A percentile compares a stretch with the other conserved stretches of the same genome.
phyloP scores from a whole-genome alignment of 1,139 yeast genomes.

The Hemisphaericaspora xylofermentans region DNA sequence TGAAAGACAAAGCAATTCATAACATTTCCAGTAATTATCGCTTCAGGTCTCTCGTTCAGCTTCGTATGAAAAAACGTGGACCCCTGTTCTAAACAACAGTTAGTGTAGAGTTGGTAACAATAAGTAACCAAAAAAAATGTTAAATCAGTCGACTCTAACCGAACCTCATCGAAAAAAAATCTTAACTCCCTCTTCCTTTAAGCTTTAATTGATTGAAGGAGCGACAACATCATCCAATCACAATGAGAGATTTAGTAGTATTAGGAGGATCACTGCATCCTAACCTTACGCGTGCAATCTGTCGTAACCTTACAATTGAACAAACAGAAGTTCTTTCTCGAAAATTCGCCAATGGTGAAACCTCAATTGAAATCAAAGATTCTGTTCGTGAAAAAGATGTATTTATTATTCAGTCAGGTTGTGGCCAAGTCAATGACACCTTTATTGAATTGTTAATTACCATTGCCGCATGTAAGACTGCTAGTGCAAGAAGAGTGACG shows the following conservation, averaged over 20 bases:
- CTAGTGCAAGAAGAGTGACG: constrained; percentile 89
- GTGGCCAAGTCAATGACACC: constrained; percentile 89
- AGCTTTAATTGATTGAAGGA: no score
- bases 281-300: constrained; percentile 57
- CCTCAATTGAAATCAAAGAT: constrained; percentile 77
- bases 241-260: constrained; percentile 74
- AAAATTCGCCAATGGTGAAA: constrained; percentile 83
- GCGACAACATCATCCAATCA: constrained; percentile 6
- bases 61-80: no score
- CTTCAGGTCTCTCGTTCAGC: no score
- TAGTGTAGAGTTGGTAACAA: no score
- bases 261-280: constrained; percentile 79
- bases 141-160: background rate
- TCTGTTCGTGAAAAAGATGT: constrained; percentile 94
- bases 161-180: constrained; percentile 6
- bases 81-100: no score
- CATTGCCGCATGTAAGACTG: constrained; percentile 93
- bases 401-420: constrained; percentile 76
- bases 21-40: no score
- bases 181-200: background rate
- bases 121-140: no score
- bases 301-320: constrained; percentile 61
- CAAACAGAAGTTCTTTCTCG: constrained; percentile 55
- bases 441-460: constrained; percentile 85
- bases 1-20: no score